A percentile compares a stretch with the other conserved stretches of the same genome.
These are phyloP conservation scores for Protomyces macrosporus DNA, from an alignment of 1,139 yeast genomes.

Conservation along the genomic window DNA sequence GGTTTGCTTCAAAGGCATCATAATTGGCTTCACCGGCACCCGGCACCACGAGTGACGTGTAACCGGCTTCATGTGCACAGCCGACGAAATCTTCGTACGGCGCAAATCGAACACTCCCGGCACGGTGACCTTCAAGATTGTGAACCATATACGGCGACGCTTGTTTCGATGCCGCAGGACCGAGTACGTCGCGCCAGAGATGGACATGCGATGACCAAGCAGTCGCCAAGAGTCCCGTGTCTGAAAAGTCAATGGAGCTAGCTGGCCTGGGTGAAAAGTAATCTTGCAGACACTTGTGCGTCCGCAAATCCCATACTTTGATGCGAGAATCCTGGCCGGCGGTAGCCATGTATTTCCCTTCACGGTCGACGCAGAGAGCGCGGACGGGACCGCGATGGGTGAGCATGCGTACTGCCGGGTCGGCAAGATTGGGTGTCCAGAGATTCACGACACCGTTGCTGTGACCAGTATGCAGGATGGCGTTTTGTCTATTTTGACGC, in stretches of 20 bases:
- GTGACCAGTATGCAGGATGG: slow-evolving; percentile 90
- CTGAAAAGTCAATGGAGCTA: slow-evolving; percentile 70
- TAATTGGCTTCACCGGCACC: slow-evolving; percentile 98
- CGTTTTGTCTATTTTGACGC: slow-evolving; percentile 93
- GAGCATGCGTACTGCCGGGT: slow-evolving; percentile 78
- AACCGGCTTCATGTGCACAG: slow-evolving; percentile 74
- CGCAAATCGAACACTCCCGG: slow-evolving; percentile 65
- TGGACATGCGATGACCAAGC: slow-evolving; percentile 96
- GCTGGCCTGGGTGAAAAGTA: slow-evolving; percentile 85
- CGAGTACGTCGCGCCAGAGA: slow-evolving; percentile 65
- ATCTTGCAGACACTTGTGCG: slow-evolving; percentile 60
- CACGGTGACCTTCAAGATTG: slow-evolving; percentile 68
- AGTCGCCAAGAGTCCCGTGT: slow-evolving; percentile 76
- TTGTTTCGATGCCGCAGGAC: slow-evolving; percentile 43
- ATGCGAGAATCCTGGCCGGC: slow-evolving; percentile 81
- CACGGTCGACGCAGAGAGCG: slow-evolving; percentile 80
- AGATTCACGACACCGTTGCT: slow-evolving; percentile 86
- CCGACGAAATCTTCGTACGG: slow-evolving; percentile 96
- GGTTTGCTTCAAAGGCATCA: slow-evolving; percentile 90
- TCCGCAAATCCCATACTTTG: slow-evolving; percentile 92
- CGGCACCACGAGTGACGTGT: slow-evolving; percentile 78
- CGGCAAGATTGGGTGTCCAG: slow-evolving; percentile 88
- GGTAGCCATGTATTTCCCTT: slow-evolving; percentile 90
- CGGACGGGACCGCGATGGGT: slow-evolving; percentile 82
- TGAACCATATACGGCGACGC: slow-evolving; percentile 89